These are phyloP conservation scores for Aspergillus carlsbadensis DNA, from an alignment of 495 filamentous ascomycete genomes.

Conservation along the genomic window DNA sequence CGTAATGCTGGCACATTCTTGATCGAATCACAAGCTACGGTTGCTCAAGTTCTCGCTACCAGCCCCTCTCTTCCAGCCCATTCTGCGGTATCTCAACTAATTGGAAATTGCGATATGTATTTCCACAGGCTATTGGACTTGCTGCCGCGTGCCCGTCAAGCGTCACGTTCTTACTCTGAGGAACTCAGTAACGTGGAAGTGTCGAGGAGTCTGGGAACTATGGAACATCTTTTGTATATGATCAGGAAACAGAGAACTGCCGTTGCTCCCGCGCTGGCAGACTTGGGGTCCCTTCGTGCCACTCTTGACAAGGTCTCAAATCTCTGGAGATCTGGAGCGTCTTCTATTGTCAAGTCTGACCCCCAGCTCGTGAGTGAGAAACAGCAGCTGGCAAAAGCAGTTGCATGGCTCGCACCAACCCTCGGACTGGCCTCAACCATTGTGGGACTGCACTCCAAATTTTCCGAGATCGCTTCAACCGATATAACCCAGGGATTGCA, in stretches of 20 bases:
- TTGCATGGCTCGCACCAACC: conserved; percentile 52
- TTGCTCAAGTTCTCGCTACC: conserved; percentile 64
- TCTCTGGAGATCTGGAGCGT: conserved; percentile 39
- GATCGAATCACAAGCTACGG: conserved; percentile 68
- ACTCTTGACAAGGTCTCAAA: conserved; percentile 38
- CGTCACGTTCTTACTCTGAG: conserved; percentile 68
- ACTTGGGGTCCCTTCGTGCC: conserved; percentile 35
- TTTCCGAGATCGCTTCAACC: conserved; percentile 50
- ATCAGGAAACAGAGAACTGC: conserved; percentile 63
- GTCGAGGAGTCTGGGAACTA: conserved; percentile 69
- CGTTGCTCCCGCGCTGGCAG: conserved; percentile 44
- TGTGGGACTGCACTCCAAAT: conserved; percentile 59
- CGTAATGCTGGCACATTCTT: conserved; percentile 68
- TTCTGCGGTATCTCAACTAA: conserved; percentile 18
- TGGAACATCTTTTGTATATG: conserved; percentile 76
- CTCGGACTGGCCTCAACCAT: conserved; percentile 42
- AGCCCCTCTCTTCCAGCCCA: conserved; percentile 34
- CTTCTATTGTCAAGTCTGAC: conserved; percentile 29
- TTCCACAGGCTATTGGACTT: conserved; percentile 77
- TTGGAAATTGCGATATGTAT: conserved; percentile 59
- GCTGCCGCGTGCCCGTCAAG: conserved; percentile 62
- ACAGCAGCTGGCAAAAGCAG: conserved; percentile 22
- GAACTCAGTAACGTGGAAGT: conserved; percentile 80
- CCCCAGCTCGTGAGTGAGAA: conserved; percentile 20
- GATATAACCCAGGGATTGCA: conserved; percentile 41